Evolutionary conservation across 345 rosid species (phyloP), one percentile per base, ranked within the genome.

Genomic region (Psidium friedrichsthalianum): DNA sequence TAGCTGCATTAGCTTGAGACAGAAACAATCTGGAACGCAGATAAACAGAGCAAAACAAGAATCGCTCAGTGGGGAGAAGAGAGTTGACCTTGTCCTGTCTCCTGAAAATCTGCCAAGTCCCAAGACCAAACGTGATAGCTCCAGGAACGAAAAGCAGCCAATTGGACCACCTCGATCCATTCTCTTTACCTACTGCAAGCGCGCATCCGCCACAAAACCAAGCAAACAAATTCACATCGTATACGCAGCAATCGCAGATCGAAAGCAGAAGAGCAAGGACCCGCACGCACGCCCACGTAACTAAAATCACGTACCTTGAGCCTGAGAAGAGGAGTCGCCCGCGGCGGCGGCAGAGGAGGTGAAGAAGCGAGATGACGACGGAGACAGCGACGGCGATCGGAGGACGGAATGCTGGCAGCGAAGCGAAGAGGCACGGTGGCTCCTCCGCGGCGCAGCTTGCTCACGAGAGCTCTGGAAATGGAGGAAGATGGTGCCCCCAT

Each of bases 51-150:
- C 78, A 24, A 47, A 76, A 78, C 56, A 42, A 57, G 53, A 56
- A n/a, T 61, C 69, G 56, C 27, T 36, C 47, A n/a, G 80, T 52
- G 47, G 74, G 82, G 12, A 10, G 54, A 56, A 84, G 51, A 64
- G 58, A 36, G 6, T 15, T 82, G 29, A 97, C 99, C 97, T 97
- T 97, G 85, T 97, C 99, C 83, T 92, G 95, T 85, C 99, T 92
- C 91, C 99, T 92, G 83, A 95, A 85, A 81, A 97, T 91, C 91
- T 97, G 99, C 99, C 99, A 97, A 88, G 98, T 94, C 20, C 99
- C 99, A 74, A 97, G 99, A 52, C 99, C 98, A 85, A 97, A 97
- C 80, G 97, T 89, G 84, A 96, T 90, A 80, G 94, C 98, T 85
- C 98, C 99, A 82, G 99, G 99, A 82, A 97, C 84, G 88, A 97